Base-by-base conservation (phyloP, 495 filamentous ascomycete species). In the Neurospora sp. region DNA sequence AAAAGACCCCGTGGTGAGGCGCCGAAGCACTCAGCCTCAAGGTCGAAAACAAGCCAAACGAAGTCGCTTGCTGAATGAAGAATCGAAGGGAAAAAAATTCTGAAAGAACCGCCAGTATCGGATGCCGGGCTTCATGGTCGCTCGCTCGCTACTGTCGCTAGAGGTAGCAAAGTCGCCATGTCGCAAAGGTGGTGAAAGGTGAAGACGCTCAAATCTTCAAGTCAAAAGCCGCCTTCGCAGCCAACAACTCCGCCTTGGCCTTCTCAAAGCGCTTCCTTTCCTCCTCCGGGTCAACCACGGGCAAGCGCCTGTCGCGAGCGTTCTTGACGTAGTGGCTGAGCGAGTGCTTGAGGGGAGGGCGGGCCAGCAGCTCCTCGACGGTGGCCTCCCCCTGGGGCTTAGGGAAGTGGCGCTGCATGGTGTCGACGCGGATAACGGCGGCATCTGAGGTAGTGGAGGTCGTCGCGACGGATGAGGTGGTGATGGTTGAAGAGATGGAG, bases 361-460 rank as follows among this genome's bases (percentile, higher is more conserved):
- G 81, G 7, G 82, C 79, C 18, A 86, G 81, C 48, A 85, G 78
- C 73, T 81, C 78, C 39, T 81, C 83, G 44, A 86, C 74, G 62
- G 78, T 80, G 20, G 82, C 70, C 69, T 84, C 81, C 4, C 73
- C 54, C 0, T 69, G 40, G 0, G 84, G 84, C 75, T 81, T 77
- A 12, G 77, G 74, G 71, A 80, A 85, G 9, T 77, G 31, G 16
- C 82, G 78, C 44, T 71, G 74, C 73, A 82, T 66, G 35, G 74
- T 39, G 44, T 82, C 80, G 35, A 74, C 66, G 27, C 27, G 27
- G 27, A 27, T 27, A 27, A 12, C 39, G 2, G 1, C 72, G 74
- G 71, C 78, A 79, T 42, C 48, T 39, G 5, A 73, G 39, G 37
- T 44, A 16, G 11, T 78, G 75, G 66, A 74, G 18, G 75, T 9